phyloP scores from a whole-genome alignment of 1,284 basidiomycete species.

The Kwoniella shivajii region DNA sequence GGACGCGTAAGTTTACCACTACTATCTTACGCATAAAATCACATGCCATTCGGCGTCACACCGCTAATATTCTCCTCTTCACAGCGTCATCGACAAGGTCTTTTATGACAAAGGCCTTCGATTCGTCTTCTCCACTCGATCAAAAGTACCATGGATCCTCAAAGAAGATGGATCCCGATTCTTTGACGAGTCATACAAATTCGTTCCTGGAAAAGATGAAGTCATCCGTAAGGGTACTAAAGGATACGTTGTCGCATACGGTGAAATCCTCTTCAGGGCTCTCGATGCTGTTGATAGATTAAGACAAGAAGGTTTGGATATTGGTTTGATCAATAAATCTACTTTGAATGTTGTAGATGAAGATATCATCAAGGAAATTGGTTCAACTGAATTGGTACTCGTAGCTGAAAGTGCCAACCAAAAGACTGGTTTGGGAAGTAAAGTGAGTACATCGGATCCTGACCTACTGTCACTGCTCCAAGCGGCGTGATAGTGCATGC shows the following conservation, averaged over 20 bases:
- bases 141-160: slow-evolving; percentile 81
- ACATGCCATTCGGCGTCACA: too few relatives aligned
- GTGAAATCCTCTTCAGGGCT: slow-evolving; percentile 77
- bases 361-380: slow-evolving; percentile 69
- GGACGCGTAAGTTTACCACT: slow-evolving; percentile 57
- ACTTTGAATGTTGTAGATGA: slow-evolving; percentile 81
- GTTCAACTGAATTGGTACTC: slow-evolving; percentile 71
- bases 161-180: slow-evolving; percentile 70
- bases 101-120: slow-evolving; percentile 78
- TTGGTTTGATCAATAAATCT: slow-evolving; percentile 81
- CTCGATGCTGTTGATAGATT: slow-evolving; percentile 75
- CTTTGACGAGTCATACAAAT: slow-evolving; percentile 72
- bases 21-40: too few relatives aligned
- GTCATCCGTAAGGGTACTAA: slow-evolving; percentile 26
- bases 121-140: slow-evolving; percentile 81
- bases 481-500: too few relatives aligned
- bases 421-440: slow-evolving; percentile 66
- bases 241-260: slow-evolving; percentile 74
- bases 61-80: neutral
- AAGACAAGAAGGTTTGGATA: slow-evolving; percentile 69
- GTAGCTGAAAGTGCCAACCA: slow-evolving; percentile 82
- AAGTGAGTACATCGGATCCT: slow-evolving; percentile 12
- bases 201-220: slow-evolving; percentile 66
- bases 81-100: slow-evolving; percentile 64
- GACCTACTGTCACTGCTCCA: neutral